phyloP scores from a whole-genome alignment of 1,139 yeast genomes.

The Candida smagusa region DNA sequence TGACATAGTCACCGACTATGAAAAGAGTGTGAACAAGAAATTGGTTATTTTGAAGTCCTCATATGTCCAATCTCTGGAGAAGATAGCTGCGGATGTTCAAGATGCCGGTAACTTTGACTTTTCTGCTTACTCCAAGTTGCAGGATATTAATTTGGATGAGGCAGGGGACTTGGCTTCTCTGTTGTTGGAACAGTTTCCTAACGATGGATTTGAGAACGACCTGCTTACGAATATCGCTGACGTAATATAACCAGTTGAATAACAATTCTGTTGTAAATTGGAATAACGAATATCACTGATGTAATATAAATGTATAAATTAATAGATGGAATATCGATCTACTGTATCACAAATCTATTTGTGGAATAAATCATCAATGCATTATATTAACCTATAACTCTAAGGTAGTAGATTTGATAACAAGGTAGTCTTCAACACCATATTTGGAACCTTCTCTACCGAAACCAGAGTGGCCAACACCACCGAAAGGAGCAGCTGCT shows the following conservation, averaged over 20 bases:
- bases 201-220: too few relatives aligned
- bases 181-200: too few relatives aligned
- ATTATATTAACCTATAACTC: slow-evolving; percentile 21
- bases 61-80: not conserved
- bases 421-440: slow-evolving; percentile 45
- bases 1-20: slow-evolving; percentile 15
- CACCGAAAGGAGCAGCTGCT: slow-evolving; percentile 48
- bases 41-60: not conserved
- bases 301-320: too few relatives aligned
- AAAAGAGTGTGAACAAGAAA: slow-evolving; percentile 5
- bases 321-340: too few relatives aligned
- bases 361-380: too few relatives aligned
- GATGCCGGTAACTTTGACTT: slow-evolving; percentile 26
- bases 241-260: too few relatives aligned
- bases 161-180: not conserved
- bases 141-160: not conserved
- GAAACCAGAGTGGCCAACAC: slow-evolving; percentile 46
- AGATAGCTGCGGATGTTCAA: slow-evolving; percentile 4
- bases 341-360: too few relatives aligned
- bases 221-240: too few relatives aligned
- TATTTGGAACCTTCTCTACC: slow-evolving; percentile 51
- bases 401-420: slow-evolving; percentile 36
- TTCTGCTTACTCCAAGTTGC: slow-evolving; percentile 15
- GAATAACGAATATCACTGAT: too few relatives aligned
- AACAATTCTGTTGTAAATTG: too few relatives aligned